Conservation (phyloP, 257 asterid species). For the Vinca minor region DNA sequence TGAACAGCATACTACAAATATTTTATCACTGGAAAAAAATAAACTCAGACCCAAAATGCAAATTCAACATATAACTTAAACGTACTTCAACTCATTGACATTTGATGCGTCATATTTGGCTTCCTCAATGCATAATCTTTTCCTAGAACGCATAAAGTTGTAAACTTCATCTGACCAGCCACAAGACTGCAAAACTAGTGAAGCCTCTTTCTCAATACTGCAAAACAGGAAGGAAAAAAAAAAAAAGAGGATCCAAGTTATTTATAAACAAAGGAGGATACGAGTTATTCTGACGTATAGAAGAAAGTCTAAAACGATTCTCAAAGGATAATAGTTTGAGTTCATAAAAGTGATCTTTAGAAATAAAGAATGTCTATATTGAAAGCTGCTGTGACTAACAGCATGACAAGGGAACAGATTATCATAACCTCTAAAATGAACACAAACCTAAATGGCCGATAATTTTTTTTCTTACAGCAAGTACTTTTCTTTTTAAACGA, state of each 20-base stretch:
- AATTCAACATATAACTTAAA: not conserved
- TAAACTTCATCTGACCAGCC: constrained; percentile 80
- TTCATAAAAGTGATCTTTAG: not conserved
- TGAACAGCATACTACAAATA: too few species aligned
- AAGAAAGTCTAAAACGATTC: not conserved
- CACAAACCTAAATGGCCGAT: not conserved
- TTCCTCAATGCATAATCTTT: constrained; percentile 43
- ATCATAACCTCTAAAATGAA: not conserved
- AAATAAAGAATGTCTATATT: too few species aligned
- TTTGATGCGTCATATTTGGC: too few species aligned
- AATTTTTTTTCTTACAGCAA: not conserved
- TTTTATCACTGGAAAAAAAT: not conserved
- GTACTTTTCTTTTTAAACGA: too few species aligned
- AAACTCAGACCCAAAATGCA: not conserved
- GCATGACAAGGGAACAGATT: not conserved
- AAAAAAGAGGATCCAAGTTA: constrained; percentile 12
- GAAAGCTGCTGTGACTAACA: not conserved
- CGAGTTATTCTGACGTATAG: not conserved
- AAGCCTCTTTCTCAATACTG: constrained; percentile 81
- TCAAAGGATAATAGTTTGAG: not conserved
- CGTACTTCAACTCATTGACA: constrained; percentile 58
- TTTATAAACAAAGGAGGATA: not conserved
- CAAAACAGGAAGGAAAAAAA: constrained; percentile 2
- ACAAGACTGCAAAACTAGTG: constrained; percentile 50
- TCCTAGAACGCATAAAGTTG: constrained; percentile 54